Evolutionary conservation across 2,329 filamentous ascomycete genomes (phyloP).

Genomic region (Zymoseptoria tritici): DNA sequence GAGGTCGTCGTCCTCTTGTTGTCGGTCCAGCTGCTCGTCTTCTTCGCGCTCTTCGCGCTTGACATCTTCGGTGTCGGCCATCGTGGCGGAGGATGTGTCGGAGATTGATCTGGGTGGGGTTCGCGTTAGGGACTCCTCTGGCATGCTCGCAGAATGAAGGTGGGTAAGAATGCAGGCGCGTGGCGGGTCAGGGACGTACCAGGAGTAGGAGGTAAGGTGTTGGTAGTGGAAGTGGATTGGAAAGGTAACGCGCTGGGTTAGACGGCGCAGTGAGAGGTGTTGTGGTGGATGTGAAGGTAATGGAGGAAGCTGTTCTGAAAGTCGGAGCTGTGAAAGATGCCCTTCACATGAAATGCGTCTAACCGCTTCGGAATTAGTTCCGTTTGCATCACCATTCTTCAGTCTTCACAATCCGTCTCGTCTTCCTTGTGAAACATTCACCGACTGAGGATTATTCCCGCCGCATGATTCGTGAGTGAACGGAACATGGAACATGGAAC

Average conservation of each 20-base stretch:
- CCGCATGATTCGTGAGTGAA: background rate
- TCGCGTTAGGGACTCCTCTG: constrained; percentile 3
- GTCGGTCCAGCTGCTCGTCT: constrained; percentile 17
- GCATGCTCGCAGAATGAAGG: background rate
- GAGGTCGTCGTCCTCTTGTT: constrained; percentile 21
- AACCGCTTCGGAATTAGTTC: background rate
- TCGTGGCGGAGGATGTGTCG: constrained; percentile 17
- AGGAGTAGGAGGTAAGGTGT: background rate
- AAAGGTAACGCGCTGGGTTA: too few relatives aligned
- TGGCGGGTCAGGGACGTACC: background rate
- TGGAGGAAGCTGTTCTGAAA: background rate
- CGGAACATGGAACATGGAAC: background rate
- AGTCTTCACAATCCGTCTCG: background rate
- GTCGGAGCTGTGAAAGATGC: background rate
- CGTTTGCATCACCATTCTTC: background rate
- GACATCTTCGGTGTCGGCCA: constrained; percentile 23
- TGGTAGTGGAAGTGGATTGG: too few relatives aligned
- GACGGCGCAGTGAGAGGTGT: background rate
- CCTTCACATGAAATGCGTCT: background rate
- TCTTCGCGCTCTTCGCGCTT: constrained; percentile 20
- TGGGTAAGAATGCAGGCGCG: background rate
- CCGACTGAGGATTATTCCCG: background rate
- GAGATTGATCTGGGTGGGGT: constrained; percentile 9
- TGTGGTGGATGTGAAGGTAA: background rate
- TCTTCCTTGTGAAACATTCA: background rate